Evolutionary conservation across 1,284 basidiomycete species (phyloP).

Genomic region (Microstroma glucosiphilum): DNA sequence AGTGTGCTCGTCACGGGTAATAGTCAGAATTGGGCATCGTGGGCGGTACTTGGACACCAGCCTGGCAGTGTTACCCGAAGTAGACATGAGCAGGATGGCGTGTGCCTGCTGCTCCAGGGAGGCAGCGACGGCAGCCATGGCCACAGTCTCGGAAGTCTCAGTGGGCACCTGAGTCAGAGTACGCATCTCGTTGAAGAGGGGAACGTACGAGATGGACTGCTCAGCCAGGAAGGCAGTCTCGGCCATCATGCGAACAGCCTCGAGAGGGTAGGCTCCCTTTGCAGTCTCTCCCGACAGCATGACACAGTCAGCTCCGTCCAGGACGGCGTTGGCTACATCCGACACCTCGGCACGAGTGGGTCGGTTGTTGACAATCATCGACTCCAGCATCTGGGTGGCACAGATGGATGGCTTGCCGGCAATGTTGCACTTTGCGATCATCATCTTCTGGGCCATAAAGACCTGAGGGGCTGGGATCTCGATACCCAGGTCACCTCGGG

Average conservation of each 20-base stretch:
- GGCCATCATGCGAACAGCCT: slow-evolving; percentile 54
- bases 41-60: slow-evolving; percentile 96
- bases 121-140: slow-evolving; percentile 48
- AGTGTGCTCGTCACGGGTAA: slow-evolving; percentile 92
- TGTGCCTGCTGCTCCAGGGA: slow-evolving; percentile 49
- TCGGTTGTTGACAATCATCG: slow-evolving; percentile 54
- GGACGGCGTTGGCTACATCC: slow-evolving; percentile 50
- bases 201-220: slow-evolving; percentile 46
- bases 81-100: slow-evolving; percentile 85
- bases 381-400: slow-evolving; percentile 99
- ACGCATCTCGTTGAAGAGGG: slow-evolving; percentile 56
- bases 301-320: slow-evolving; percentile 51
- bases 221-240: slow-evolving; percentile 50
- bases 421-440: slow-evolving; percentile 51
- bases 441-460: slow-evolving; percentile 51
- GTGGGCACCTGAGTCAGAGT: slow-evolving; percentile 42
- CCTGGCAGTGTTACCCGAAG: slow-evolving; percentile 84
- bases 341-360: slow-evolving; percentile 50
- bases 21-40: slow-evolving; percentile 76
- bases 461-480: slow-evolving; percentile 59
- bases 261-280: slow-evolving; percentile 48
- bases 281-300: slow-evolving; percentile 51
- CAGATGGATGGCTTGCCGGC: slow-evolving; percentile 81
- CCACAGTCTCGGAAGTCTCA: slow-evolving; percentile 48
- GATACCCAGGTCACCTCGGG: slow-evolving; percentile 50